These are phyloP conservation scores for Fonsecaea erecta DNA, from an alignment of 2,329 filamentous ascomycete species.

Conservation along the genomic window DNA sequence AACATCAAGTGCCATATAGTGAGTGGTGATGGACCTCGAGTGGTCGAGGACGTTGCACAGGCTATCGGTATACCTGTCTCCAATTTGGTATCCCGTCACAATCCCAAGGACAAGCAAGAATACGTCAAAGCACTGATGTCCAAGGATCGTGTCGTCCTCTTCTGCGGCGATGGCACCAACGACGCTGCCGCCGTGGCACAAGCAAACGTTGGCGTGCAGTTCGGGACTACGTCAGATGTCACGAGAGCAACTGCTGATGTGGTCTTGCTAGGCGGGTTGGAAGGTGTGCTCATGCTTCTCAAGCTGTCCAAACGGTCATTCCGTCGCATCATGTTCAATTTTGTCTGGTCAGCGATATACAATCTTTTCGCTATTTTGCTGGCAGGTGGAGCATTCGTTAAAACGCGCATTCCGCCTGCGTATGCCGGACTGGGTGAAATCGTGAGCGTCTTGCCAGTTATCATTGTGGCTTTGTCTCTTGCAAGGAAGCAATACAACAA, in stretches of 20 bases:
- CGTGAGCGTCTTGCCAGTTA: conserved; percentile 73
- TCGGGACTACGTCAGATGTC: conserved; percentile 67
- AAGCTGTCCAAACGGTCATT: conserved; percentile 54
- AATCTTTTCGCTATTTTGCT: conserved; percentile 71
- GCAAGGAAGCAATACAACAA: no score
- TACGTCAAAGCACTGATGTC: conserved; percentile 60
- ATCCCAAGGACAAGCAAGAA: conserved; percentile 59
- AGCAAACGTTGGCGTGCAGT: conserved; percentile 72
- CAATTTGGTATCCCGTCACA: no score
- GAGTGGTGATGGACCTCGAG: no score
- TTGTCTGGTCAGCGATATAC: conserved; percentile 71
- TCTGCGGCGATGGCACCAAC: conserved; percentile 79
- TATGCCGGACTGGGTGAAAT: conserved; percentile 74
- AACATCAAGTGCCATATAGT: no score
- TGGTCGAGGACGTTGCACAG: no score
- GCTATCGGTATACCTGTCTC: no score
- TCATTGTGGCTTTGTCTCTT: no score
- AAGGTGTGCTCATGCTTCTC: conserved; percentile 63
- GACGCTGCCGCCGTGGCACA: conserved; percentile 74
- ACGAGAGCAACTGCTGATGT: conserved; percentile 70
- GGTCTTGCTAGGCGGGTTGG: conserved; percentile 66
- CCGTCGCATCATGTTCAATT: conserved; percentile 66
- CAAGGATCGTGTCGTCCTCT: conserved; percentile 61
- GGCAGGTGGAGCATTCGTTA: conserved; percentile 68
- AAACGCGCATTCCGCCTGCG: conserved; percentile 62